phyloP scores from a whole-genome alignment of 2,329 filamentous ascomycete genomes.

The Epichloe bromicola region DNA sequence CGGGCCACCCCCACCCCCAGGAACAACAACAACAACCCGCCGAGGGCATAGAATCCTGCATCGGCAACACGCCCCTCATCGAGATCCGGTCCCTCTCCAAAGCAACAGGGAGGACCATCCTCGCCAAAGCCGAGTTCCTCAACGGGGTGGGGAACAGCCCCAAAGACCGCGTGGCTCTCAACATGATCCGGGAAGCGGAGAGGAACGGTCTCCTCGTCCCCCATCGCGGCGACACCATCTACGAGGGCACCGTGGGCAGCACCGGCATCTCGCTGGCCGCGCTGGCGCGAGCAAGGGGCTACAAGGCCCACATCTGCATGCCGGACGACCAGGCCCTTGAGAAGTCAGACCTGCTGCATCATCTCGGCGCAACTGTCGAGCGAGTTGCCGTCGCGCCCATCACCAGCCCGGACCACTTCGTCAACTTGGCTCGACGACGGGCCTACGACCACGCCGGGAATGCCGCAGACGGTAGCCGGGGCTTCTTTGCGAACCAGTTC shows the following conservation, averaged over 20 bases:
- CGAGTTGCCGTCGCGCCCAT: constrained; percentile 85
- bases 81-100: constrained; percentile 74
- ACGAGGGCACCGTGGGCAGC: constrained; percentile 92
- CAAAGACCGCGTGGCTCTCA: constrained; percentile 87
- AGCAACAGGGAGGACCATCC: constrained; percentile 75
- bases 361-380: constrained; percentile 87
- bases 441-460: constrained; percentile 59
- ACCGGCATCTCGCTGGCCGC: constrained; percentile 92
- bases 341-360: constrained; percentile 78
- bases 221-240: constrained; percentile 80
- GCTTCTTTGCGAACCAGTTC: constrained; percentile 95
- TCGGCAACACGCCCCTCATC: constrained; percentile 86
- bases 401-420: constrained; percentile 84
- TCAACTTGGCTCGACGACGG: constrained; percentile 73
- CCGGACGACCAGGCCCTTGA: constrained; percentile 80
- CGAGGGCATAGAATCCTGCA: constrained; percentile 78
- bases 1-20: background rate
- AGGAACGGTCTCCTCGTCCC: constrained; percentile 61
- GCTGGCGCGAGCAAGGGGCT: constrained; percentile 79
- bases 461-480: constrained; percentile 47
- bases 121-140: constrained; percentile 91
- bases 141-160: constrained; percentile 90
- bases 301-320: constrained; percentile 94
- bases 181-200: constrained; percentile 78
- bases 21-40: constrained; percentile 14